Evolutionary conservation across 2,329 filamentous ascomycete genomes (phyloP), one percentile per base, ranked within the genome.

Genomic region (Dothistroma pini): DNA sequence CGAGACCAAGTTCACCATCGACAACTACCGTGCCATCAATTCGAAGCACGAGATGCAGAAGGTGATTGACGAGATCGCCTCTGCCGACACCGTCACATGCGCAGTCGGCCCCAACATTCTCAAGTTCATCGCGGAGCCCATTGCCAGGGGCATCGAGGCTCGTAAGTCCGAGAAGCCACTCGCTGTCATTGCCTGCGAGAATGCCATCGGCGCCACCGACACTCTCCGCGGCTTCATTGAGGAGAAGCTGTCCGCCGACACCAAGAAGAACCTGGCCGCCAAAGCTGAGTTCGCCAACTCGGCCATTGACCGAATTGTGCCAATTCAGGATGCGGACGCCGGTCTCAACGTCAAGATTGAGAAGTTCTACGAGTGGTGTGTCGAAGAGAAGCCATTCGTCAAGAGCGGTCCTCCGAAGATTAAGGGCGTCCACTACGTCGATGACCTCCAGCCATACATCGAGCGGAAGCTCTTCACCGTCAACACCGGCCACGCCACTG

Each of bases 391-490:
- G 50, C 93, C 93, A 1, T 97, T 97, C 77, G 83, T 87, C 66
- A 85, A 88, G 65, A 80, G 84, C 64, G 82, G 83, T 57, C 83
- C 85, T 69, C 84, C 85, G 68, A 78, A 85, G 19, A 93, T 99
- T 72, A 78, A 95, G 68, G 93, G 93, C 62, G 88, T 97, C 75
- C 90, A 96, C 80, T 97, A 91, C 86, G 95, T 97, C 62, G 87
- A 91, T 66, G 84, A 97, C 79, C 86, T 99, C 32, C 84, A 88
- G 74, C 95, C 95, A 60, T 99, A 93, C 81, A 97, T 99, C 72
- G 95, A 99, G 86, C 93, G 95, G 78, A 99, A 99, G 85, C 88
- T 99, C 67, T 99, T 93, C 84, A 99, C 95, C 22, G 93, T 99
- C 84, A 99, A 99, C 85, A 99, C 95, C 22, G 90, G 92, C 59